A percentile compares a stretch with the other conserved stretches of the same genome.
These are phyloP conservation scores for Gymnopus androsaceus DNA, from an alignment of 1,284 basidiomycete species.

Conservation along the genomic window DNA sequence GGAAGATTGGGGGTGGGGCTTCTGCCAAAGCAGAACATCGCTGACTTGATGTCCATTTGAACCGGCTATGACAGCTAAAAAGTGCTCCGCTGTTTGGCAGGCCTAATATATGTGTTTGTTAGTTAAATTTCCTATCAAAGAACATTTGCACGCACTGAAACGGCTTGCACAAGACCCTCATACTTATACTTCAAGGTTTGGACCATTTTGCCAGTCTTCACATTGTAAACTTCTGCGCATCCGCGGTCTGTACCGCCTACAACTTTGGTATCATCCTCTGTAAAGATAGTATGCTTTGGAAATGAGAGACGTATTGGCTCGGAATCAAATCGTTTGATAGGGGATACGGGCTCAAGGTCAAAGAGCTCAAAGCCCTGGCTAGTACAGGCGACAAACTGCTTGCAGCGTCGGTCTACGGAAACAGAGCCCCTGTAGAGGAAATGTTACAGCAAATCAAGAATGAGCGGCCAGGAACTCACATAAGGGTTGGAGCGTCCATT, in stretches of 20 bases:
- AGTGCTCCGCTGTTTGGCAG: neutral
- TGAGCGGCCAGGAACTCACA: neutral
- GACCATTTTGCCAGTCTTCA: neutral
- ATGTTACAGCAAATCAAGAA: neutral
- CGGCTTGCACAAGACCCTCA: constrained; percentile 5
- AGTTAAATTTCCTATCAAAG: neutral
- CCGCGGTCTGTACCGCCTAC: constrained; percentile 10
- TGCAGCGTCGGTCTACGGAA: neutral
- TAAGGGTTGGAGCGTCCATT: neutral
- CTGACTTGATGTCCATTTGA: neutral
- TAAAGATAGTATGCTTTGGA: constrained; percentile 2
- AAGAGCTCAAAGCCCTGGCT: constrained; percentile 2
- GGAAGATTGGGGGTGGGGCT: neutral
- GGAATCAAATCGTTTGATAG: neutral
- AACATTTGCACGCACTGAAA: neutral
- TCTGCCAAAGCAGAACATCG: neutral
- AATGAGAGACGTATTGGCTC: neutral
- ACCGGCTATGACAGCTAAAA: neutral
- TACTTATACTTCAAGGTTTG: constrained; percentile 3
- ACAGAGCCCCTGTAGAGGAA: neutral
- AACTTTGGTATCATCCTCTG: neutral
- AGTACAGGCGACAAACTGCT: neutral
- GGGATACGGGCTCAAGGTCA: neutral
- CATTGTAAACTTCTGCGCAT: constrained; percentile 1
- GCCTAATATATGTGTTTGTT: neutral